Conservation (phyloP, 352 stramenopile genomes). For the Globisporangium splendens region DNA sequence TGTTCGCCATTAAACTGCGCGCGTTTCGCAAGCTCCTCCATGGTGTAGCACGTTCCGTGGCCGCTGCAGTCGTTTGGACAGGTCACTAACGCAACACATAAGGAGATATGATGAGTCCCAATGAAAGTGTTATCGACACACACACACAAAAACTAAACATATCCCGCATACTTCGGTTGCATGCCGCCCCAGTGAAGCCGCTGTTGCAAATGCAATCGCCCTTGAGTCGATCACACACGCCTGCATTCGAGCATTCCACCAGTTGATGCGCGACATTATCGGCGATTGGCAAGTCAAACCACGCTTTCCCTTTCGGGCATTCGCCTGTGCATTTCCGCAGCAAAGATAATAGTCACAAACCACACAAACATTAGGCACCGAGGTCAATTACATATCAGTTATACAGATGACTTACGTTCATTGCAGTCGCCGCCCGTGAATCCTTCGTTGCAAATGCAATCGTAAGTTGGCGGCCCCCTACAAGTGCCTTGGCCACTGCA, state of each 20-base stretch:
- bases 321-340: too few relatives aligned
- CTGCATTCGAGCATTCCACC: conserved; percentile 73
- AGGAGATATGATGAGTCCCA: background rate
- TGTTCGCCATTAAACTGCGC: conserved; percentile 52
- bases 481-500: conserved; percentile 75
- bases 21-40: conserved; percentile 65
- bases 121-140: too few relatives aligned
- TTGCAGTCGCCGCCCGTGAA: conserved; percentile 73
- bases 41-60: conserved; percentile 80
- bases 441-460: conserved; percentile 78
- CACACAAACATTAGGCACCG: background rate
- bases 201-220: conserved; percentile 61
- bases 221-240: conserved; percentile 60
- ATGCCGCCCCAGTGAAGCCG: conserved; percentile 67
- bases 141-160: background rate
- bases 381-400: too few relatives aligned
- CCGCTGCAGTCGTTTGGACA: conserved; percentile 75
- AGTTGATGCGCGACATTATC: conserved; percentile 50
- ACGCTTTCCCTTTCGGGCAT: conserved; percentile 65
- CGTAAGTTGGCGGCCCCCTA: conserved; percentile 65
- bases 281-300: conserved; percentile 56
- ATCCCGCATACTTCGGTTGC: conserved; percentile 42
- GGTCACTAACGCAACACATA: conserved; percentile 24
- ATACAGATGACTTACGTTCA: conserved; percentile 31
- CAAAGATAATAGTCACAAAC: too few relatives aligned